Conservation (phyloP, 2,329 filamentous ascomycete species). For the Hypomyces rosellus region DNA sequence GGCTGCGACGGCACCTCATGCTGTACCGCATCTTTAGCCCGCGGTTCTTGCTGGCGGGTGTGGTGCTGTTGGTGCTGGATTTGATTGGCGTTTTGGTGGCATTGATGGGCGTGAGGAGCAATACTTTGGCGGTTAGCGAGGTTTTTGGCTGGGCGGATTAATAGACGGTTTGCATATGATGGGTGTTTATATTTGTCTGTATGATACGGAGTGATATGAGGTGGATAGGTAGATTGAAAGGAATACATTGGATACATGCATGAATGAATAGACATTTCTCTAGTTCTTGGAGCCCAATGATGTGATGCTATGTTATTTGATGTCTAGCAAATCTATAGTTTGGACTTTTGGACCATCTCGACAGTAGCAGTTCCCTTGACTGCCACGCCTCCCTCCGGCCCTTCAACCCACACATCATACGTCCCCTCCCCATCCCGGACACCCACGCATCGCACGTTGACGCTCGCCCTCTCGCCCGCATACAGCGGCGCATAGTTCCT, state of each 20-base stretch:
- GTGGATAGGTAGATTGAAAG: neutral
- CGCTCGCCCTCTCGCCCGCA: slow-evolving; percentile 60
- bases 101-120: slow-evolving; percentile 68
- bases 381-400: slow-evolving; percentile 52
- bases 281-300: neutral
- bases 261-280: neutral
- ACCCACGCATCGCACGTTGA: slow-evolving; percentile 55
- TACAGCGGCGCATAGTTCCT: slow-evolving; percentile 78
- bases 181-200: neutral
- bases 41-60: slow-evolving; percentile 76
- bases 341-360: neutral
- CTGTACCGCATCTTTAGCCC: slow-evolving; percentile 91
- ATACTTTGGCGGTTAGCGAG: slow-evolving; percentile 71
- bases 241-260: neutral
- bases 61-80: slow-evolving; percentile 69
- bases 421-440: slow-evolving; percentile 34
- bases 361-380: slow-evolving; percentile 48
- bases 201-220: neutral
- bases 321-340: neutral
- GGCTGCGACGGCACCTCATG: slow-evolving; percentile 89
- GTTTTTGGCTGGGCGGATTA: slow-evolving; percentile 76
- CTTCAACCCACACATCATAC: slow-evolving; percentile 63
- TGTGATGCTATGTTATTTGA: neutral
- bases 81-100: slow-evolving; percentile 64
- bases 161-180: neutral